phyloP scores from a whole-genome alignment of 495 filamentous ascomycete genomes.

The Xylaria palmicola region DNA sequence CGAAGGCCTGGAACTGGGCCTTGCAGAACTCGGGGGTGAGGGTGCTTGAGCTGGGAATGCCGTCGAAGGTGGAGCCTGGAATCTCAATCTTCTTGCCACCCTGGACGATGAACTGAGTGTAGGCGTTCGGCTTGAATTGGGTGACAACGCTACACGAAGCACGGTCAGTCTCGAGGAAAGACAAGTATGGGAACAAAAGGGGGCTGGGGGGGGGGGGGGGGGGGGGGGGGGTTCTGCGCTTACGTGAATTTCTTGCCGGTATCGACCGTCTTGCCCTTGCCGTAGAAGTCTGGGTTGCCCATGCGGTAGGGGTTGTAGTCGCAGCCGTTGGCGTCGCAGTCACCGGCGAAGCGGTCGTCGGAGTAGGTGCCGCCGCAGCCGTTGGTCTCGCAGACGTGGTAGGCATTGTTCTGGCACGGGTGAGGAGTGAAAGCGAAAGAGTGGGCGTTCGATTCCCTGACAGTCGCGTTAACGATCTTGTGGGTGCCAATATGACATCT shows the following conservation, averaged over 20 bases:
- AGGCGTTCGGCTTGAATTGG: slow-evolving; percentile 64
- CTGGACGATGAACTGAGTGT: slow-evolving; percentile 73
- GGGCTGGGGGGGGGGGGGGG: too few species aligned
- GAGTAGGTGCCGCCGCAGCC: slow-evolving; percentile 53
- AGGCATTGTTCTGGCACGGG: slow-evolving; percentile 58
- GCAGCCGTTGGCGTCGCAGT: slow-evolving; percentile 72
- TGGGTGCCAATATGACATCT: not conserved
- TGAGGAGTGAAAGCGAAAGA: slow-evolving; percentile 65
- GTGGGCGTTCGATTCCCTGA: slow-evolving; percentile 64
- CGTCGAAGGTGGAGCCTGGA: slow-evolving; percentile 50
- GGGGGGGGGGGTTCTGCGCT: too few species aligned
- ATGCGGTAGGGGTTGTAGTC: slow-evolving; percentile 76
- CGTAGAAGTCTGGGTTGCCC: slow-evolving; percentile 64
- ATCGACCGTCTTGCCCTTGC: slow-evolving; percentile 59
- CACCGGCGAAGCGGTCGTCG: slow-evolving; percentile 50
- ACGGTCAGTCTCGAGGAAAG: not conserved
- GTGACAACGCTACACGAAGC: slow-evolving; percentile 61
- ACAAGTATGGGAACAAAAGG: not conserved
- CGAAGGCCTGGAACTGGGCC: slow-evolving; percentile 59
- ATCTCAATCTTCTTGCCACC: slow-evolving; percentile 61
- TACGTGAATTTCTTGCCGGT: slow-evolving; percentile 63
- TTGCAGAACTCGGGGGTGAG: slow-evolving; percentile 64
- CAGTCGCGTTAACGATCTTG: not conserved
- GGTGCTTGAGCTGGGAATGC: slow-evolving; percentile 51
- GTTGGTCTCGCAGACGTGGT: slow-evolving; percentile 55